A percentile compares a stretch with the other conserved stretches of the same genome.
These are phyloP conservation scores for Nepenthes gracilis DNA, from an alignment of 148 eudicot species.

Conservation along the genomic window DNA sequence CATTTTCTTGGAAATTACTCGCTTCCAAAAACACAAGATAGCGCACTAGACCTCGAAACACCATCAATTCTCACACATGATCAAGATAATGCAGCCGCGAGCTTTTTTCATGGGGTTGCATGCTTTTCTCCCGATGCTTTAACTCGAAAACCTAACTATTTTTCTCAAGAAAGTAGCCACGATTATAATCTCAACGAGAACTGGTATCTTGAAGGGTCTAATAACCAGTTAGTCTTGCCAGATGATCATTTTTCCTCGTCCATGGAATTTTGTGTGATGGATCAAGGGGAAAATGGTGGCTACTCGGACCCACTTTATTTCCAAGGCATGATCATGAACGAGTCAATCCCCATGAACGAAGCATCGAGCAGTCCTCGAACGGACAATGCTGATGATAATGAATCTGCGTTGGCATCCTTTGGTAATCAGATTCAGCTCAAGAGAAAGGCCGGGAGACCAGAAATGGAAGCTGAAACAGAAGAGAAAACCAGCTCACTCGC, in stretches of 20 bases:
- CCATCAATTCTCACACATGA: neutral
- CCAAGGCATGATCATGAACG: conserved; percentile 1
- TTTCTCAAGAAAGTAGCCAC: neutral
- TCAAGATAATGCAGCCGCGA: neutral
- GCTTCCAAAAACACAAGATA: neutral
- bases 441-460: neutral
- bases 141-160: neutral
- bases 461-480: neutral
- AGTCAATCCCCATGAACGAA: too few species aligned
- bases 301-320: neutral
- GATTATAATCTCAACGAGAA: neutral
- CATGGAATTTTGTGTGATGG: neutral
- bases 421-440: neutral
- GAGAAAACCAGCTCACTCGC: neutral
- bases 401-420: conserved; percentile 2
- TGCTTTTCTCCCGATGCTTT: neutral
- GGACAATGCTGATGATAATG: neutral
- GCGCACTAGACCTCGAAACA: neutral
- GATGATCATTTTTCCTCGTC: conserved; percentile 1
- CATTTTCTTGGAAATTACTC: neutral
- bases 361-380: neutral
- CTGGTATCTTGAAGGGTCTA: neutral
- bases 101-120: neutral
- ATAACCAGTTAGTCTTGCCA: neutral
- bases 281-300: neutral